Conservation (phyloP, 257 asterid species). For the Solanum chiquidenum region DNA sequence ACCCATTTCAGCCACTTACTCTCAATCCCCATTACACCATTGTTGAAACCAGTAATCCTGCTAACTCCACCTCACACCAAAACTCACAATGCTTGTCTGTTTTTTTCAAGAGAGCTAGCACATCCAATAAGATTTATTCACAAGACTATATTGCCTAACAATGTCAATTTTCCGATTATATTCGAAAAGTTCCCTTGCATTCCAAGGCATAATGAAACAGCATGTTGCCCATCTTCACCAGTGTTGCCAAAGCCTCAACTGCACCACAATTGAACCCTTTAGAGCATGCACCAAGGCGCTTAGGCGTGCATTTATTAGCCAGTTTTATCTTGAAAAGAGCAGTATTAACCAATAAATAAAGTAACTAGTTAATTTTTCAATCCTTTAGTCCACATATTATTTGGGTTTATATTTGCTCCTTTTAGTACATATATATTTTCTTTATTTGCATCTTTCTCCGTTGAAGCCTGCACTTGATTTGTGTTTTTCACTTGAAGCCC, state of each 20-base stretch:
- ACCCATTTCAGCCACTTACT: background rate
- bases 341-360: background rate
- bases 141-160: background rate
- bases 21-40: background rate
- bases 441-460: background rate
- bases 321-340: background rate
- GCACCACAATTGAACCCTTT: background rate
- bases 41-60: background rate
- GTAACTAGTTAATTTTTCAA: background rate
- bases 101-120: background rate
- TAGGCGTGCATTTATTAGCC: background rate
- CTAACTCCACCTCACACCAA: background rate
- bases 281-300: background rate
- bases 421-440: background rate
- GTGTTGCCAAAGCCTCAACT: background rate
- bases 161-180: background rate
- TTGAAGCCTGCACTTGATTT: background rate
- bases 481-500: background rate
- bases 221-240: background rate
- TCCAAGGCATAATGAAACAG: background rate
- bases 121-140: background rate
- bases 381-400: background rate
- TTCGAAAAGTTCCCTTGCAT: background rate
- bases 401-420: background rate
- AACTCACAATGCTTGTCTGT: background rate